These are phyloP conservation scores for Globomyces pollinis-pini DNA, from an alignment of 192 early-diverging fungal species.

Conservation along the genomic window DNA sequence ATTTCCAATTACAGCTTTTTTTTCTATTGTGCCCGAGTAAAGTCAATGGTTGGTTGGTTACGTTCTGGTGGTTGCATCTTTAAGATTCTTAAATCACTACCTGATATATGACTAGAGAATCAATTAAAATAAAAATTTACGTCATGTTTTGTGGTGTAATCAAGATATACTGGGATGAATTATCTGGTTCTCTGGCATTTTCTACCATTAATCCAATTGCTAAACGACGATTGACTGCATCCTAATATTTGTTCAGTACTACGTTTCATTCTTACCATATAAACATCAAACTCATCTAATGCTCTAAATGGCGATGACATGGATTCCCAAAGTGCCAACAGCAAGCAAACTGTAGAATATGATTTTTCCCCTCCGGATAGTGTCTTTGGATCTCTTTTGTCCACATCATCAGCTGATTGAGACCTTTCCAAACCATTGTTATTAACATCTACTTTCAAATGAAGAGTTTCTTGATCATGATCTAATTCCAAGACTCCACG, in stretches of 20 bases:
- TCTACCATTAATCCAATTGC: conserved; percentile 86
- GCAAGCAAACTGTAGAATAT: conserved; percentile 87
- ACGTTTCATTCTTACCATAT: too few relatives aligned
- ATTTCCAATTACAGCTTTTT: too few relatives aligned
- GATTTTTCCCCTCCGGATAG: conserved; percentile 98
- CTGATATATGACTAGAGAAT: conserved; percentile 16
- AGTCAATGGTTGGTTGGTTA: background rate
- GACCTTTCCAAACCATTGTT: background rate
- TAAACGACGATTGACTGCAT: conserved; percentile 86
- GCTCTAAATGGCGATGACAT: conserved; percentile 89
- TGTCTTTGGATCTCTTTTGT: conserved; percentile 67
- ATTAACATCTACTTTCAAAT: conserved; percentile 46
- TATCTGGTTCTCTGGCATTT: conserved; percentile 53
- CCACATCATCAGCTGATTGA: conserved; percentile 8
- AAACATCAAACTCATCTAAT: conserved; percentile 98
- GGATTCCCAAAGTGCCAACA: conserved; percentile 87
- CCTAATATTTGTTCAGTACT: conserved; percentile 34
- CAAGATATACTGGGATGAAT: conserved; percentile 75
- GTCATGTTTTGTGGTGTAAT: conserved; percentile 92
- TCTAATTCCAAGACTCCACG: conserved; percentile 71
- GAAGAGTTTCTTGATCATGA: conserved; percentile 53
- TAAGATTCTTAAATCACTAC: background rate
- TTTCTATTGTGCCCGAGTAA: background rate
- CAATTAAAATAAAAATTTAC: background rate
- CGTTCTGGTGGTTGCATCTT: background rate